Conservation (phyloP, 352 stramenopile genomes). For the Thalassiosira allenii region DNA sequence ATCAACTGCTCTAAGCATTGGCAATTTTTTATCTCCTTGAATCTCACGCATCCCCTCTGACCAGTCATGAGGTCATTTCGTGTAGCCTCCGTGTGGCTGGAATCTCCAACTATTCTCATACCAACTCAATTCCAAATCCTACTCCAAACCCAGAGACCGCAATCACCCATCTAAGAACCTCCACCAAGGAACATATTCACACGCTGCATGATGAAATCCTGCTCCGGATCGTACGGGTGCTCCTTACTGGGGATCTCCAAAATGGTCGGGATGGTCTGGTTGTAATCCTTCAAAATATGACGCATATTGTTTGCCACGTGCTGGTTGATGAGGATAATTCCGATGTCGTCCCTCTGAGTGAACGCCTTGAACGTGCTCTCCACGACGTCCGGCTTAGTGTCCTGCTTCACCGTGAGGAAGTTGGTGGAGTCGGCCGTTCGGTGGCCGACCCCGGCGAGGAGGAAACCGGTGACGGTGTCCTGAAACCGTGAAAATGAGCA, state of each 20-base stretch:
- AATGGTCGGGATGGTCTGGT: conserved; percentile 98
- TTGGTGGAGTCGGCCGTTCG: conserved; percentile 94
- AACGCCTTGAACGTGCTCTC: conserved; percentile 92
- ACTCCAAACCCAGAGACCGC: too few relatives aligned
- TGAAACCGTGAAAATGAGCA: conserved; percentile 58
- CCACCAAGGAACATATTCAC: conserved; percentile 89
- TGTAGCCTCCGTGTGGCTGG: too few relatives aligned
- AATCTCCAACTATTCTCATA: too few relatives aligned
- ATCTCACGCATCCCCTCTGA: too few relatives aligned
- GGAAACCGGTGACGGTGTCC: conserved; percentile 98
- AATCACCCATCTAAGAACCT: conserved; percentile 55
- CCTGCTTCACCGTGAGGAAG: conserved; percentile 96
- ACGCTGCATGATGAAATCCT: conserved; percentile 99
- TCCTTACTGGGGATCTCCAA: conserved; percentile 98
- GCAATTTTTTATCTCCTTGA: too few relatives aligned
- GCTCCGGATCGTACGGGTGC: conserved; percentile 94
- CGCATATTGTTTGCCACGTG: conserved; percentile 98
- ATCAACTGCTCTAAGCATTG: too few relatives aligned
- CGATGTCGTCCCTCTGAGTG: conserved; percentile 94
- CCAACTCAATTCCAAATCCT: too few relatives aligned
- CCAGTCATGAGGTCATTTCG: too few relatives aligned
- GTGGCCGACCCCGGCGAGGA: conserved; percentile 96
- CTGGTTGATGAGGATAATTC: conserved; percentile 99
- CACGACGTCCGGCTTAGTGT: conserved; percentile 83
- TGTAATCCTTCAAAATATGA: conserved; percentile 97